Conservation (phyloP, 2,329 filamentous ascomycete species). For the Dactylellina leptospora region DNA sequence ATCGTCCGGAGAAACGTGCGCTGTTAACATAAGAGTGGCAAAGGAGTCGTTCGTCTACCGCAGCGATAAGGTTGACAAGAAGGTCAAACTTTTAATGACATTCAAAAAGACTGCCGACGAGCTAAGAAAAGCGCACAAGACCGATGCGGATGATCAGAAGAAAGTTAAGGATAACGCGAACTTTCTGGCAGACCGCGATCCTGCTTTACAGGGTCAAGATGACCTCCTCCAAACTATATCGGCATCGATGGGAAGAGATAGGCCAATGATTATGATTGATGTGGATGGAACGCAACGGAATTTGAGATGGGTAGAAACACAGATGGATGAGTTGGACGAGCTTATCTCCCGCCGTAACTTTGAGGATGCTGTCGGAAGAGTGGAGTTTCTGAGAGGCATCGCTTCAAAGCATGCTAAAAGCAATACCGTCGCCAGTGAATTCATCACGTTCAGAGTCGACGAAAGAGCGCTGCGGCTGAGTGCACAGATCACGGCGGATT, state of each 20-base stretch:
- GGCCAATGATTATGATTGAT: conserved; percentile 80
- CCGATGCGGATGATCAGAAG: conserved; percentile 86
- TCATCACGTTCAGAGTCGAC: conserved; percentile 90
- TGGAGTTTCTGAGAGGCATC: conserved; percentile 84
- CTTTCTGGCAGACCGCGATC: conserved; percentile 81
- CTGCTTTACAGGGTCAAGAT: conserved; percentile 78
- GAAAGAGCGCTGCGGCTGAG: conserved; percentile 82
- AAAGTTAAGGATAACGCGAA: conserved; percentile 85
- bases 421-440: conserved; percentile 86
- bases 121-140: conserved; percentile 81
- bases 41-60: conserved; percentile 94
- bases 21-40: conserved; percentile 88
- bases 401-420: conserved; percentile 78
- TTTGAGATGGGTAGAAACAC: conserved; percentile 90
- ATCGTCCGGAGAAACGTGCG: conserved; percentile 74
- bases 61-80: conserved; percentile 85
- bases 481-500: conserved; percentile 76
- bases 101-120: conserved; percentile 94
- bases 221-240: conserved; percentile 81
- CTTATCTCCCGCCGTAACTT: conserved; percentile 91
- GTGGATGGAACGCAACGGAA: conserved; percentile 97
- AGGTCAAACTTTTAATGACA: conserved; percentile 81
- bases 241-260: conserved; percentile 73
- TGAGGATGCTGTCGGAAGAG: conserved; percentile 80
- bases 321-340: conserved; percentile 96